phyloP scores from a whole-genome alignment of 2,329 filamentous ascomycete species.

The Knufia fluminis region DNA sequence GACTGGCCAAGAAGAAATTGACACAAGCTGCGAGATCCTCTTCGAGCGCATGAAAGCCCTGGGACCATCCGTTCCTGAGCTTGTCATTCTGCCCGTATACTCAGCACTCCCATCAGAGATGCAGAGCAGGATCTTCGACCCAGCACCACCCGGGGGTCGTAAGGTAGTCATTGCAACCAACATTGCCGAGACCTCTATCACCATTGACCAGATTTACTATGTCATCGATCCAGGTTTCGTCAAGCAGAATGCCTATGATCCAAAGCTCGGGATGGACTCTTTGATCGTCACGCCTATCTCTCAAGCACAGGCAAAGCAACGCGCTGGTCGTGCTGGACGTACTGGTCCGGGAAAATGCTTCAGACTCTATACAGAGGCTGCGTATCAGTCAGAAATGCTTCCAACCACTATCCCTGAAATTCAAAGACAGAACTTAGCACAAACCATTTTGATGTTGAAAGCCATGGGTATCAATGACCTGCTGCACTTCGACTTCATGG shows the following conservation, averaged over 20 bases:
- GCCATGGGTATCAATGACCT: constrained; percentile 99
- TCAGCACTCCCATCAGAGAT: constrained; percentile 87
- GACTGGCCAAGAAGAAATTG: constrained; percentile 96
- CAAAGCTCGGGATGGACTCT: constrained; percentile 95
- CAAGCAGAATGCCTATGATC: constrained; percentile 94
- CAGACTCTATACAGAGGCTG: constrained; percentile 86
- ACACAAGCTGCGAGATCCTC: constrained; percentile 84
- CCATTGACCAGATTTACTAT: constrained; percentile 95
- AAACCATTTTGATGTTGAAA: constrained; percentile 94
- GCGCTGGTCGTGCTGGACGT: constrained; percentile 82
- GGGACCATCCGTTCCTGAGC: constrained; percentile 79
- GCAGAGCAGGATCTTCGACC: constrained; percentile 90
- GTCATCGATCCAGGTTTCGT: constrained; percentile 96
- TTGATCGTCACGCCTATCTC: constrained; percentile 93
- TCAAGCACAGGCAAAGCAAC: constrained; percentile 90
- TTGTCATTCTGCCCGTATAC: constrained; percentile 93
- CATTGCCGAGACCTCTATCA: constrained; percentile 95
- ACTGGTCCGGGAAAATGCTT: constrained; percentile 96
- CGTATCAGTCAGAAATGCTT: constrained; percentile 93
- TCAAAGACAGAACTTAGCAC: constrained; percentile 82
- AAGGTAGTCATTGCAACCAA: constrained; percentile 98
- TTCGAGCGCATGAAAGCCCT: constrained; percentile 94
- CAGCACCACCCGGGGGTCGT: constrained; percentile 70
- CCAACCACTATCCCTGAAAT: constrained; percentile 95
- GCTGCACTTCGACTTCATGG: constrained; percentile 98